Base-by-base conservation (phyloP, 345 rosid species). In the Salix viminalis region DNA sequence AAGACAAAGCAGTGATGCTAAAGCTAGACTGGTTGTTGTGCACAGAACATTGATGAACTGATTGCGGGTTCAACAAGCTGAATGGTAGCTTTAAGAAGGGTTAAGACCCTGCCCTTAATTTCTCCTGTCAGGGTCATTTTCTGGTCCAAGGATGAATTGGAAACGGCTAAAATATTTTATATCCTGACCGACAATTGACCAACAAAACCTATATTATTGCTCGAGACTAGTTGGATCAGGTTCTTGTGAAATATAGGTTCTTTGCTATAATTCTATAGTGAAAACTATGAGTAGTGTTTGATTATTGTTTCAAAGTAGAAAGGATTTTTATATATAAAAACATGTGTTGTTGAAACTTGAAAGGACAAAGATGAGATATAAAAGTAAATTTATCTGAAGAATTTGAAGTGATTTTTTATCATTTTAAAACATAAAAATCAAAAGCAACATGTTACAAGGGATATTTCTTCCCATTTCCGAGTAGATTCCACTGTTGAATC, bases 61-160 rank as follows among this genome's bases (percentile, higher is more conserved):
- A 36, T 67, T 75, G 71, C 39, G 2, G 74, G 7, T 72, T 82
- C 74, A 75, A 75, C 50, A 44, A 44, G 76, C 60, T 19, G 36
- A 7, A 36, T 15, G 30, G 66, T 70, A 70, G 76, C 77, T 75
- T 78, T 71, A 18, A 34, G 15, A 52, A 42, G 73, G 60, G 62
- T 44, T 67, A 28, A 70, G 54, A 24, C 7, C 21, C 64, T 10
- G 12, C 23, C 32, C 62, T 70, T 8, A 56, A 56, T 10, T 46
- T 70, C 39, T 36, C 9, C 12, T 13, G 37, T 56, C 36, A 71
- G 65, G 60, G 16, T 14, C 39, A 19, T 24, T 15, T 41, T 32
- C 41, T n/a, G 15, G 12, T n/a, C 65, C 32, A 54, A 21, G 9
- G 32, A 44, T 56, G 26, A 56, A 56, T 8, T 8, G 62, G 19